These are phyloP conservation scores for Closterium sp. DNA, from an alignment of 139 green algal genomes.

Conservation along the genomic window DNA sequence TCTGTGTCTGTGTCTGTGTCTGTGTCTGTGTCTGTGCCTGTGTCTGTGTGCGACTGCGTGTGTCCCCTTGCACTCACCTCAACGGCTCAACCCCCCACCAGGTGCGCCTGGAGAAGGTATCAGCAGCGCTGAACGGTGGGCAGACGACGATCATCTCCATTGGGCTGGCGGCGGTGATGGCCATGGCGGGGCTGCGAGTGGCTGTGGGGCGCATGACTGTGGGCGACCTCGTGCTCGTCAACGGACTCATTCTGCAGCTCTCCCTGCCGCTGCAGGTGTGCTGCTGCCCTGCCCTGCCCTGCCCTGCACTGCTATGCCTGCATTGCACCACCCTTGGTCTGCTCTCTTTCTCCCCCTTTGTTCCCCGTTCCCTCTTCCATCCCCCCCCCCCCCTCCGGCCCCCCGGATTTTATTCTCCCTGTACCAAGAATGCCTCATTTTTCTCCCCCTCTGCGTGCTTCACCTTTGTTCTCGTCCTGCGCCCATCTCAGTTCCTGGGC, in stretches of 20 bases:
- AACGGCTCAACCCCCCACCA: slow-evolving; percentile 13
- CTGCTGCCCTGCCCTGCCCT: background rate
- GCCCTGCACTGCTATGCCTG: background rate
- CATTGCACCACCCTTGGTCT: background rate
- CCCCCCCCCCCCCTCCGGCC: too few species aligned
- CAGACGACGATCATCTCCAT: slow-evolving; percentile 79
- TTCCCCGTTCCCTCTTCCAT: background rate
- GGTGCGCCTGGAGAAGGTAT: slow-evolving; percentile 69
- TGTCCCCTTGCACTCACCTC: too few species aligned
- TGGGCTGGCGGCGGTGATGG: slow-evolving; percentile 70
- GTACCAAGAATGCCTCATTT: too few species aligned
- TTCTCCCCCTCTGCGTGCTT: too few species aligned
- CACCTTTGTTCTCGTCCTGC: background rate
- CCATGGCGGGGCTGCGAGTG: slow-evolving; percentile 50
- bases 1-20: too few species aligned
- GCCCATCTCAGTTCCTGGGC: slow-evolving; percentile 53
- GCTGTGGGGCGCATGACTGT: slow-evolving; percentile 37
- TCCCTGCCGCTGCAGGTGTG: slow-evolving; percentile 80
- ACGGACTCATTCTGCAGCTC: slow-evolving; percentile 92
- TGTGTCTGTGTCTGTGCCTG: too few species aligned
- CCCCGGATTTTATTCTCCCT: too few species aligned
- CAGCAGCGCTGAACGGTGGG: slow-evolving; percentile 83
- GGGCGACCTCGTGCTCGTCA: slow-evolving; percentile 71
- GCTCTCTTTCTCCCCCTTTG: background rate
- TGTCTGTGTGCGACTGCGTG: too few species aligned